Conservation (phyloP, 345 rosid species). For the Citrus maxima region DNA sequence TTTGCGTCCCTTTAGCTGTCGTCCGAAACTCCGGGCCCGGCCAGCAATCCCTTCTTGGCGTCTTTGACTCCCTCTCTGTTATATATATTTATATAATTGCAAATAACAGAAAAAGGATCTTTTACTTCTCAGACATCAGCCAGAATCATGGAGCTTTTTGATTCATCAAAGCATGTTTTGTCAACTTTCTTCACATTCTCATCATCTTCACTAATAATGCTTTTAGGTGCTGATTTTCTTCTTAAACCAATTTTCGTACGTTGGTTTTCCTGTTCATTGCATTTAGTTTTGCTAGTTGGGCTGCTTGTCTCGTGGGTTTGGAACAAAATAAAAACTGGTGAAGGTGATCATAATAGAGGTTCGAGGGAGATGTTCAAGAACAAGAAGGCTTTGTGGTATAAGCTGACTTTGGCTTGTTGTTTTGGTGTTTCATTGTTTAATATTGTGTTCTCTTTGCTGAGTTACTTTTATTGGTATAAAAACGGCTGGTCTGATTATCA, state of each 20-base stretch:
- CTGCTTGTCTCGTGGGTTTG: slow-evolving; percentile 32
- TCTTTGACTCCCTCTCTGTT: too few relatives aligned
- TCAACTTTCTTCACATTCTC: too few relatives aligned
- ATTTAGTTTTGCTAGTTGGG: slow-evolving; percentile 38
- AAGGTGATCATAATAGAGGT: not conserved
- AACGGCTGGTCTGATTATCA: slow-evolving; percentile 36
- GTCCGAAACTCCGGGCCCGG: too few relatives aligned
- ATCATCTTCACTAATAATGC: too few relatives aligned
- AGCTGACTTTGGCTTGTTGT: slow-evolving; percentile 33
- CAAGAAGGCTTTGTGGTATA: slow-evolving; percentile 20
- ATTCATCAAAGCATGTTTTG: too few relatives aligned
- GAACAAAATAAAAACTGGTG: slow-evolving; percentile 26
- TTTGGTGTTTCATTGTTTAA: slow-evolving; percentile 34
- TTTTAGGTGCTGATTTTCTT: slow-evolving; percentile 29
- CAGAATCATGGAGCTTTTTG: too few relatives aligned
- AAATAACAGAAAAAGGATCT: too few relatives aligned
- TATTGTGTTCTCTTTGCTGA: slow-evolving; percentile 29
- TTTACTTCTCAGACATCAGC: too few relatives aligned
- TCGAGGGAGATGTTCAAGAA: slow-evolving; percentile 18
- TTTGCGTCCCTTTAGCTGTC: too few relatives aligned
- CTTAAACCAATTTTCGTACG: slow-evolving; percentile 34
- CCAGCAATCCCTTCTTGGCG: too few relatives aligned
- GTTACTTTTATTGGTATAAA: slow-evolving; percentile 37
- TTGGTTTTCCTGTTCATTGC: slow-evolving; percentile 40
- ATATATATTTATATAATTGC: too few relatives aligned